phyloP scores from a whole-genome alignment of 225 moss, liverwort and hornwort genomes.

The Bryoerythrophyllum caledonicum region DNA sequence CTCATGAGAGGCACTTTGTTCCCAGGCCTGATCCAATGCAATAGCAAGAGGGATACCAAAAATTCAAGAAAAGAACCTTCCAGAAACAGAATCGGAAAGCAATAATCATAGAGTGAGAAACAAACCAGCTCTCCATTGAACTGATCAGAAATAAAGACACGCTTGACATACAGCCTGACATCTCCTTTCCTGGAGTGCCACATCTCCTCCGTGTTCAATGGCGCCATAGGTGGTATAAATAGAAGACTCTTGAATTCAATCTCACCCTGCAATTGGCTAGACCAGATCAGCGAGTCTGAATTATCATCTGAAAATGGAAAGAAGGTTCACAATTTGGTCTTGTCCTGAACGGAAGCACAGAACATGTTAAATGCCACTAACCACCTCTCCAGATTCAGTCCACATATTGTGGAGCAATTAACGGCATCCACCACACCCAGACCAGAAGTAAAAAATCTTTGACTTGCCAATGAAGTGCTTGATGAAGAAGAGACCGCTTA shows the following conservation, averaged over 20 bases:
- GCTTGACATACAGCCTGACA: slow-evolving; percentile 59
- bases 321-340: slow-evolving; percentile 23
- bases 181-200: slow-evolving; percentile 53
- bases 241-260: slow-evolving; percentile 61
- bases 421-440: not conserved
- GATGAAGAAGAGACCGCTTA: not conserved
- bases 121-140: slow-evolving; percentile 58
- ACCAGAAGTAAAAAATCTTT: not conserved
- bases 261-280: slow-evolving; percentile 52
- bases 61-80: too few relatives aligned
- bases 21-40: too few relatives aligned
- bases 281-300: slow-evolving; percentile 11
- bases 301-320: not conserved
- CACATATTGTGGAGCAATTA: not conserved
- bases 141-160: slow-evolving; percentile 67
- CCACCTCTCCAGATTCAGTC: slow-evolving; percentile 5
- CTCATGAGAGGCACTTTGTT: too few relatives aligned
- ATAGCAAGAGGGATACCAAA: too few relatives aligned
- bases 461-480: not conserved
- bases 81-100: too few relatives aligned
- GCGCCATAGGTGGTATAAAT: slow-evolving; percentile 59
- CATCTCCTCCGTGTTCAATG: slow-evolving; percentile 49
- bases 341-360: slow-evolving; percentile 48
- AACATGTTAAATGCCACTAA: slow-evolving; percentile 20
- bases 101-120: too few relatives aligned